Conservation (phyloP, 192 early-diverging fungal species). For the Diversispora eburnea region DNA sequence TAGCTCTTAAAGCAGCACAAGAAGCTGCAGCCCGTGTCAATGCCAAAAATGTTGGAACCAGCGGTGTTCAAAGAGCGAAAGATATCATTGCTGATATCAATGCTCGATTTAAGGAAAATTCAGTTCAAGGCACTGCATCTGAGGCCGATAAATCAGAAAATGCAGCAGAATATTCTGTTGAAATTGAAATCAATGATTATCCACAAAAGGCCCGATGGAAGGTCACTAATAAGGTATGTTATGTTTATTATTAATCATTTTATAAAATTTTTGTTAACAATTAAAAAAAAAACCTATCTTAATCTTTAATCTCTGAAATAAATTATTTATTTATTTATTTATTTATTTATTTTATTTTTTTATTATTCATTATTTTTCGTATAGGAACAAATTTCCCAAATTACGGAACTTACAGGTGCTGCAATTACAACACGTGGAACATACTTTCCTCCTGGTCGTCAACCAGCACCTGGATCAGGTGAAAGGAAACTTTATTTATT, state of each 20-base stretch:
- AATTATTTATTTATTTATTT: too few relatives aligned
- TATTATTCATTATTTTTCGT: too few relatives aligned
- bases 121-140: slow-evolving; percentile 29
- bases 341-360: too few relatives aligned
- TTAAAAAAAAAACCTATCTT: too few relatives aligned
- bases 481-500: slow-evolving; percentile 94
- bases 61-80: slow-evolving; percentile 45
- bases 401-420: slow-evolving; percentile 88
- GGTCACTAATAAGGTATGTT: slow-evolving; percentile 83
- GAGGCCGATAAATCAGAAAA: slow-evolving; percentile 28
- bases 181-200: slow-evolving; percentile 98
- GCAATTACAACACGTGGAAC: slow-evolving; percentile 94
- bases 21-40: slow-evolving; percentile 57
- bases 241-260: too few relatives aligned
- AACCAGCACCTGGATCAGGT: slow-evolving; percentile 55
- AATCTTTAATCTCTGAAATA: too few relatives aligned
- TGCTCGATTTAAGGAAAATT: slow-evolving; percentile 41
- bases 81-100: slow-evolving; percentile 59
- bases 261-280: neutral
- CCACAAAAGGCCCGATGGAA: slow-evolving; percentile 92
- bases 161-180: slow-evolving; percentile 60
- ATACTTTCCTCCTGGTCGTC: slow-evolving; percentile 84
- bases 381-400: slow-evolving; percentile 85
- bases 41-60: slow-evolving; percentile 45
- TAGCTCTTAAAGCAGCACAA: slow-evolving; percentile 50